These are phyloP conservation scores for Kregervanrija delftensis DNA, from an alignment of 805 yeast genomes.

Conservation along the genomic window DNA sequence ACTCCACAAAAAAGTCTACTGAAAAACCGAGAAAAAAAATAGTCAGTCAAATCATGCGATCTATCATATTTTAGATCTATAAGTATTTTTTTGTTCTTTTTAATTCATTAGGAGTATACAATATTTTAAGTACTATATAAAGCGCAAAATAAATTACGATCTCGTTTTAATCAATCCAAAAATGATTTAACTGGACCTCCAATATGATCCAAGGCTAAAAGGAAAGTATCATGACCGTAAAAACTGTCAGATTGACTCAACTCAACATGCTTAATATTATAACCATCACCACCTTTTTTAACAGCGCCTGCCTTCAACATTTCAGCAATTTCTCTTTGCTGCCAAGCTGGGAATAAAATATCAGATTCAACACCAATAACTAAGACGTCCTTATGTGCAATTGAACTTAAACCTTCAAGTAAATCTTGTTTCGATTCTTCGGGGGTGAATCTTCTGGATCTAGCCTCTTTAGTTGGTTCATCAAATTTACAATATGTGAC, in stretches of 20 bases:
- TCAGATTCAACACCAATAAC: slow-evolving; percentile 93
- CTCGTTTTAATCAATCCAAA: slow-evolving; percentile 22
- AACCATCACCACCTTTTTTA: slow-evolving; percentile 29
- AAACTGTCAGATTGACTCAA: slow-evolving; percentile 69
- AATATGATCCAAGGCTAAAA: slow-evolving; percentile 70
- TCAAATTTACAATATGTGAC: slow-evolving; percentile 31
- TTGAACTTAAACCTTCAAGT: slow-evolving; percentile 52
- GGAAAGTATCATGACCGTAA: slow-evolving; percentile 89
- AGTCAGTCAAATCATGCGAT: too few relatives aligned
- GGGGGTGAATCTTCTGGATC: slow-evolving; percentile 36
- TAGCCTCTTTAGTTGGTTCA: slow-evolving; percentile 49
- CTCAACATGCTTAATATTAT: slow-evolving; percentile 57
- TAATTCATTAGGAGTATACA: too few relatives aligned
- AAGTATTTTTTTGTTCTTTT: too few relatives aligned
- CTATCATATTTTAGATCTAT: too few relatives aligned
- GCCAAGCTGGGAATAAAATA: slow-evolving; percentile 90
- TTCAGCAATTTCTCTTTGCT: slow-evolving; percentile 74
- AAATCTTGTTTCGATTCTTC: slow-evolving; percentile 60
- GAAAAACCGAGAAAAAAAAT: too few relatives aligned
- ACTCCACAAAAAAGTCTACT: too few relatives aligned
- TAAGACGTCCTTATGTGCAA: slow-evolving; percentile 59
- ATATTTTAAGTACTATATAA: too few relatives aligned
- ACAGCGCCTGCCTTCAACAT: slow-evolving; percentile 37
- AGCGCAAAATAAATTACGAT: too few relatives aligned
- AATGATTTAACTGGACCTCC: slow-evolving; percentile 71